Base-by-base conservation (phyloP, 1,139 yeast species). In the Scheffersomyces stambukii region DNA sequence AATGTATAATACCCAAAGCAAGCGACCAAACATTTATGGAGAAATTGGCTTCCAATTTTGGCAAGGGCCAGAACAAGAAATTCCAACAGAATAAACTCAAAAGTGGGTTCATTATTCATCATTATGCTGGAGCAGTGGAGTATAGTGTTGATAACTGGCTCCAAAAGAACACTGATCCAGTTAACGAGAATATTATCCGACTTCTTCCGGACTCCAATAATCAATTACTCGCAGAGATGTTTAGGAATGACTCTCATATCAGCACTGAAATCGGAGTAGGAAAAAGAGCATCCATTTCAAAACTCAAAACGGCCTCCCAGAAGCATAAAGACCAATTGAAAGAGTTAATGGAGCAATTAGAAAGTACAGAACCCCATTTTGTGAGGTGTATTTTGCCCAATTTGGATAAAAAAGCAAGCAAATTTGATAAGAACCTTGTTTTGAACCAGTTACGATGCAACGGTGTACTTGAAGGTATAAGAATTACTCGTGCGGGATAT, bases 381-480 rank as follows among this genome's bases (percentile, higher is more conserved):
- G 96, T 93, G 16, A 74, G 99, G 45, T 93, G 99, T 54, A 93
- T 93, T 32, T 64, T 93, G 27, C 99, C 99, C 6, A 93, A 93
- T 48, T 76, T 77, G 40, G 65, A 72, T 21, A 89, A 91, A 50
- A 68, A 67, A 35, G 78, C 96, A 0, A 75, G 73, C 26, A 63
- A 68, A 28, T 82, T 91, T 47, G 89, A 88, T 45, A 85, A 82
- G 46, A 62, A 59, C 17, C 61, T 93, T 22, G 95, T 93, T 4
- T 63, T 91, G 29, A 91, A 84, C 36, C 99, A 93, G 57, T 67
- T 93, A 37, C 70, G 96, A 38, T 93, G 97, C 52, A 93, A 93
- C 52, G 99, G 99, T 70, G 99, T 93, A 9, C 62, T 93, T 28
- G 99, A 93, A 64, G 99, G 99, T 40, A 93, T 93, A 24, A 72